Evolutionary conservation across 1,139 yeast species (phyloP), one percentile per base, ranked within the genome.

Genomic region (Yamadazyma atlantica): DNA sequence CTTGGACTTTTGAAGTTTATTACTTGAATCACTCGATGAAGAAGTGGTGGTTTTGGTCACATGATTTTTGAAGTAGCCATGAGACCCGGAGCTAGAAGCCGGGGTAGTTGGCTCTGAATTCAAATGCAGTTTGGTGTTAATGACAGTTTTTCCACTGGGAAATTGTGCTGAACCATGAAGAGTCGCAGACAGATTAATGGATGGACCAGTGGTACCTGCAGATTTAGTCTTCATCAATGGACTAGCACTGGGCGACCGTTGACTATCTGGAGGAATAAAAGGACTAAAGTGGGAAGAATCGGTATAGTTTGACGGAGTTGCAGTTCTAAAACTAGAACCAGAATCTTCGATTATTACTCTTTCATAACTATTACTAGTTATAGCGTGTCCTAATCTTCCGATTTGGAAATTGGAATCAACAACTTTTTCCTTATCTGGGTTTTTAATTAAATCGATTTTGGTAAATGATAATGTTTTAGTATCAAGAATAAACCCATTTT

Each of bases 401-500:
- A 57, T 44, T 18, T 35, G 33, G 25, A 49, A 48, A 19, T 37
- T 40, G 4, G 38, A 28, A 26, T 41, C 43, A 4, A 22, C 15
- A 4, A 48, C 37, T 3, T 36, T 33, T 18, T 42, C 42, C 24
- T 38, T 35, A 27, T 37, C 48, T 8, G 48, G 48, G 14, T 46
- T 46, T 21, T 57, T 52, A 9, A 22, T 35, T 13, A 71, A 49
- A 8, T 43, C 41, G 7, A 70, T 53, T 40, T 60, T 64, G 5
- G 58, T 48, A 43, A 71, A 70, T 23, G 49, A 54, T 33, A 63
- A 50, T 1, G 66, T 63, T 14, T 51, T 43, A 1, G 56, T 51
- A 46, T 71, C 73, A 29, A 71, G 50, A 14, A 71, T 54, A 48
- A 55, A 71, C 0, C 69, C 75, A 42, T 64, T 54, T 24, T 58